Evolutionary conservation across 2,329 filamentous ascomycete species (phyloP).

Genomic region (Penicillium digitatum): DNA sequence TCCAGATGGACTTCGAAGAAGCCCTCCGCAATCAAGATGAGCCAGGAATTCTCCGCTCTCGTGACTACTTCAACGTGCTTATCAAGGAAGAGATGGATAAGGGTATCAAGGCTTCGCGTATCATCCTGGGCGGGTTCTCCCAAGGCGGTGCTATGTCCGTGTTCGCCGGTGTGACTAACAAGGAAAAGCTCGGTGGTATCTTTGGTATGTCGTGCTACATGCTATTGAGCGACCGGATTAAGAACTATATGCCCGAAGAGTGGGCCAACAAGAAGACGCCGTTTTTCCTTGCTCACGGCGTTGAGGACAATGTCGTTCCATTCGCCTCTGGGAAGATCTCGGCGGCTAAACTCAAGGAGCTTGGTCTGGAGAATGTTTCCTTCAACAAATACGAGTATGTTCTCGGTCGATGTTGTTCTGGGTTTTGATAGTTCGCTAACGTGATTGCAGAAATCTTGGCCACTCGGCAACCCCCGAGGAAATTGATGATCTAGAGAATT

Average conservation of each 20-base stretch:
- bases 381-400: slow-evolving; percentile 72
- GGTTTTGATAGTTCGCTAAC: slow-evolving; percentile 8
- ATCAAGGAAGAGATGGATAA: slow-evolving; percentile 75
- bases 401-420: neutral
- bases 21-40: slow-evolving; percentile 50
- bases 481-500: slow-evolving; percentile 73
- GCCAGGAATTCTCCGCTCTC: slow-evolving; percentile 66
- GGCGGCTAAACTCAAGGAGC: slow-evolving; percentile 60
- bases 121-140: slow-evolving; percentile 65
- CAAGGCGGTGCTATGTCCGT: slow-evolving; percentile 86
- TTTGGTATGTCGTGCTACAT: slow-evolving; percentile 82
- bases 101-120: slow-evolving; percentile 75
- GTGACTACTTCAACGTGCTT: slow-evolving; percentile 71
- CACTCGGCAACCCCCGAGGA: slow-evolving; percentile 76
- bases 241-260: slow-evolving; percentile 52
- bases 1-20: slow-evolving; percentile 42
- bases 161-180: slow-evolving; percentile 70
- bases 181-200: slow-evolving; percentile 77
- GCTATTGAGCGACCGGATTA: slow-evolving; percentile 63
- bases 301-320: slow-evolving; percentile 67
- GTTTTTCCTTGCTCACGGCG: slow-evolving; percentile 87
- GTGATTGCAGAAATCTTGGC: slow-evolving; percentile 55
- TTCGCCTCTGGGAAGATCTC: slow-evolving; percentile 66
- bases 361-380: slow-evolving; percentile 65
- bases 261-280: slow-evolving; percentile 70